Evolutionary conservation across 768 basidiomycete genomes (phyloP).

Genomic region (Gyrodon lividus): DNA sequence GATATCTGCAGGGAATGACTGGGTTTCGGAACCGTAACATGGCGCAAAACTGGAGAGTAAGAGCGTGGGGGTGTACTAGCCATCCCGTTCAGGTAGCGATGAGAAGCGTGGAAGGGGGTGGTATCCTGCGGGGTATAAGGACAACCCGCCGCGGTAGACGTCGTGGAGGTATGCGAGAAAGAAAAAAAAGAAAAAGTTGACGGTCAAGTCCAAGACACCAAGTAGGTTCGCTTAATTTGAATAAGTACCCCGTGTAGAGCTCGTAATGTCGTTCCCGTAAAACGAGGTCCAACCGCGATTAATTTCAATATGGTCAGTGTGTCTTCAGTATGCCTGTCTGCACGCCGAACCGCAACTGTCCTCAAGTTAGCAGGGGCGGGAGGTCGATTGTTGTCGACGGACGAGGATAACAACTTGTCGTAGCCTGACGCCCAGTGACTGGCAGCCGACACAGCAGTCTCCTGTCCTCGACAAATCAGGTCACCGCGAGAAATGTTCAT

Average conservation of each 20-base stretch:
- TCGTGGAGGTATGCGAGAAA: not conserved
- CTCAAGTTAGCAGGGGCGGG: no score
- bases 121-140: not conserved
- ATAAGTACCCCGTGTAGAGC: constrained; percentile 14
- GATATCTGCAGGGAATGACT: constrained; percentile 47
- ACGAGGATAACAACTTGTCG: not conserved
- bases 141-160: not conserved
- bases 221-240: constrained; percentile 25
- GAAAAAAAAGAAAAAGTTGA: not conserved
- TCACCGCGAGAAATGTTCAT: no score
- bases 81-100: constrained; percentile 12
- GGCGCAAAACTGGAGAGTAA: constrained; percentile 10
- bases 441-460: not conserved
- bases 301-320: no score
- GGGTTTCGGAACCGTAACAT: constrained; percentile 1
- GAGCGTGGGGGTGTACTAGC: constrained; percentile 22
- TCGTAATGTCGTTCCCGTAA: not conserved
- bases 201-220: no score
- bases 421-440: not conserved
- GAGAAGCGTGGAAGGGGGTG: not conserved
- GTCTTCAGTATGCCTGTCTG: no score
- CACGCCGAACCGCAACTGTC: no score
- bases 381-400: not conserved
- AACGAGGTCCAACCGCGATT: no score
- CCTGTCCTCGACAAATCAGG: not conserved